Conservation (phyloP, 352 stramenopile species). For the Globisporangium cederbergense region DNA sequence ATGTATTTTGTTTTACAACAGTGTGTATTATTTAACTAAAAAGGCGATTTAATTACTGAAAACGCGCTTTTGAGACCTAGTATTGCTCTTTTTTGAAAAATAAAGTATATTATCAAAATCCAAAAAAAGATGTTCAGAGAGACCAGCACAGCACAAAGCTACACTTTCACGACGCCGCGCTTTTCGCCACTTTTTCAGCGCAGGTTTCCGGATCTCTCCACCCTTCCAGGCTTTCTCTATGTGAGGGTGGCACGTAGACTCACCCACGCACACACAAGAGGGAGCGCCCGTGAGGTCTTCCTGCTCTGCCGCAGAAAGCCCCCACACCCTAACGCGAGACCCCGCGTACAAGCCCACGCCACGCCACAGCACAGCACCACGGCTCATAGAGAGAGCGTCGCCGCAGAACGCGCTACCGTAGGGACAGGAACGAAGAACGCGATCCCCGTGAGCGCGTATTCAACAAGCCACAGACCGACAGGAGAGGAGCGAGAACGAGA, state of each 20-base stretch:
- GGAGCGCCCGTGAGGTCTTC: not conserved
- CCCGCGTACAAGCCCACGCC: conserved; percentile 2
- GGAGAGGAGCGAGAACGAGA: not conserved
- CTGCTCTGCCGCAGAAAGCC: not conserved
- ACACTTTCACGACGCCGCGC: conserved; percentile 9
- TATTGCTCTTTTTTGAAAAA: not conserved
- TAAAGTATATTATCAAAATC: not conserved
- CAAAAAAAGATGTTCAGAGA: not conserved
- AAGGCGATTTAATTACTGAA: not conserved
- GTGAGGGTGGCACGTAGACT: not conserved
- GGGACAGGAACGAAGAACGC: not conserved
- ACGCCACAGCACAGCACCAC: not conserved
- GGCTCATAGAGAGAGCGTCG: not conserved
- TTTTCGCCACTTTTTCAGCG: conserved; percentile 13
- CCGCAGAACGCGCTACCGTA: not conserved
- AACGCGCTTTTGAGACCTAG: not conserved
- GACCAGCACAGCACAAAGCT: not conserved
- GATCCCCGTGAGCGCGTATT: not conserved
- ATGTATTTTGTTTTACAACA: not conserved
- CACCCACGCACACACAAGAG: not conserved
- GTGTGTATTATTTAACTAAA: too few species aligned
- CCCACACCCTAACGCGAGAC: conserved; percentile 11
- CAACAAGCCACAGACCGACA: not conserved
- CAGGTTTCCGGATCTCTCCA: conserved; percentile 12
- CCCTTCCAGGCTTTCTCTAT: not conserved